Base-by-base conservation (phyloP, 768 basidiomycete genomes). In the Pisolithus orientalis region DNA sequence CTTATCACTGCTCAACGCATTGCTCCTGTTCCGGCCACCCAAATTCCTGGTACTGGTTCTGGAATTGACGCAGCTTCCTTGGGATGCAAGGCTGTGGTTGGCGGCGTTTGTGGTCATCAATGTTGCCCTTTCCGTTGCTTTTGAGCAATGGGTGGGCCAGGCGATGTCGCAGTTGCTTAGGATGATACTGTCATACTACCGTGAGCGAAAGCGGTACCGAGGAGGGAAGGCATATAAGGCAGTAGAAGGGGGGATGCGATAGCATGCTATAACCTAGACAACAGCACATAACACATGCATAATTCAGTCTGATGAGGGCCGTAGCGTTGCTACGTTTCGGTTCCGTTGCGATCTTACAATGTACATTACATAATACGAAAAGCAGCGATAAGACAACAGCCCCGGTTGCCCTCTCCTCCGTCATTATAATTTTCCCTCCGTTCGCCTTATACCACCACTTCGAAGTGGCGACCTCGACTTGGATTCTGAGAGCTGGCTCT, bases 201-300 rank as follows among this genome's bases (percentile, higher is more conserved):
- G 60, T 39, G 66, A 67, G 47, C 73, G 70, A 45, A 75, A 74
- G 51, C 73, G 85, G 52, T 73, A 72, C 45, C 72, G 74, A 44
- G 82, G 82, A 13, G 86, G 85, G 5, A 92, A 92, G 65, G 69
- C 78, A 47, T 98, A 98, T 77, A 94, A 94, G 70, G 75, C 79
- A 8, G 83, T 98, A 2, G 90, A 92, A 59, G 82, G 84, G 21
- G 84, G 81, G 32, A 82, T 85, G 82, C 68, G 70, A 47, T 66
- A 62, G 61, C 14, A 13, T 34, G 34, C 34, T 34, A 34, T 34
- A 13, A 13, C 32, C 10, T 34, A 11, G 11, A 34, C 5, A 34
- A 34, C 34, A 34, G 28, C 28, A 29, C 28, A 5, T 34, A 14
- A 34, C 11, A 14, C 32, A 11, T 34, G 10, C 32, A 34, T 11